A percentile compares a stretch with the other conserved stretches of the same genome.
Conservation (phyloP, 768 basidiomycete genomes). For the Termitomyces sp. region DNA sequence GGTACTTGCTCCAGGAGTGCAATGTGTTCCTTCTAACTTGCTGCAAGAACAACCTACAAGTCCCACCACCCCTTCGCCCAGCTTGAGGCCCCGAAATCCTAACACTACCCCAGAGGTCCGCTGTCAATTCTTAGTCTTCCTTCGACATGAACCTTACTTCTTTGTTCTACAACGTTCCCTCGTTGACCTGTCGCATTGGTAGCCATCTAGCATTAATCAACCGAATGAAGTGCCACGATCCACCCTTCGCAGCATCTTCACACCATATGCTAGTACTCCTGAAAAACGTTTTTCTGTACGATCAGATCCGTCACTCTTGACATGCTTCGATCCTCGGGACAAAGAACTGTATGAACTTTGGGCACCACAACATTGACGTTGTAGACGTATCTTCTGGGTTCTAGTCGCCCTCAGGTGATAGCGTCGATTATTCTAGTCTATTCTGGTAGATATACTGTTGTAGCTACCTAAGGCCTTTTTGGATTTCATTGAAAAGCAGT, state of each 20-base stretch:
- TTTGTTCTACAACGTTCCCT: not conserved
- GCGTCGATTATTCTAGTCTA: not conserved
- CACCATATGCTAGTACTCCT: constrained; percentile 21
- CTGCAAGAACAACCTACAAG: constrained; percentile 10
- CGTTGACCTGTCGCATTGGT: not conserved
- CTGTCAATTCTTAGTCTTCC: not conserved
- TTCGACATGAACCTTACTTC: constrained; percentile 6
- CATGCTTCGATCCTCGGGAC: constrained; percentile 73
- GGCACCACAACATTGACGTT: constrained; percentile 44
- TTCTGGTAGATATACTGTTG: not conserved
- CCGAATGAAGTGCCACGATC: constrained; percentile 24
- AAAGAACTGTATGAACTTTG: constrained; percentile 75
- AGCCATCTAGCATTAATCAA: constrained; percentile 9
- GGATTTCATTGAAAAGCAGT: too few relatives aligned
- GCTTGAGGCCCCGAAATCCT: constrained; percentile 6
- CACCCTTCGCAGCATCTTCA: constrained; percentile 23
- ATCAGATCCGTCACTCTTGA: constrained; percentile 59
- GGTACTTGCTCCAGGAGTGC: not conserved
- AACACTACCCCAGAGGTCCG: constrained; percentile 7
- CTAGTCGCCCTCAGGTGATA: not conserved
- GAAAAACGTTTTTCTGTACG: constrained; percentile 43
- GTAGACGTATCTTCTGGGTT: not conserved
- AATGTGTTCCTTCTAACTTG: not conserved
- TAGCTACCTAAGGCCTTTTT: too few relatives aligned
- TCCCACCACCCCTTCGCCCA: constrained; percentile 14